phyloP scores from a whole-genome alignment of 306 rosid genomes.

The Cucumis sativus region DNA sequence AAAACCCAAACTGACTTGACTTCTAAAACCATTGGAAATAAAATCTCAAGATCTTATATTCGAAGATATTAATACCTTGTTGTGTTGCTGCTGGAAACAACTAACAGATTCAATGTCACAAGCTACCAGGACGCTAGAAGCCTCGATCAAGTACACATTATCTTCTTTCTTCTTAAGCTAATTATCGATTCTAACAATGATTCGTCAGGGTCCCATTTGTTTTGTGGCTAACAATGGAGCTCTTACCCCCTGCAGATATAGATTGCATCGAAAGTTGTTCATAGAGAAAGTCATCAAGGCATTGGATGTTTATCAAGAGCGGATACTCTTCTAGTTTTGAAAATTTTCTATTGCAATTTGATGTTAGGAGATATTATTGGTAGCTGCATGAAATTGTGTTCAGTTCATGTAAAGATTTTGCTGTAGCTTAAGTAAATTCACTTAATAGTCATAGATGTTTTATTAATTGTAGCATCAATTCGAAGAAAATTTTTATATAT shows the following conservation, averaged over 20 bases:
- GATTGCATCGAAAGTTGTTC: constrained; percentile 69
- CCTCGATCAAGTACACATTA: constrained; percentile 1
- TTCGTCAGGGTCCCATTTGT: not conserved
- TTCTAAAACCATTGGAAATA: not conserved
- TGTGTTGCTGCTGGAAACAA: not conserved
- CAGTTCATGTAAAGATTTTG: not conserved
- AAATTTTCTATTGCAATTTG: not conserved
- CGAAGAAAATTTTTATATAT: too few species aligned
- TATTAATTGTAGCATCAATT: not conserved
- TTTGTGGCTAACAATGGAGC: not conserved
- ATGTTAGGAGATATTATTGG: not conserved
- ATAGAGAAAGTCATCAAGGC: constrained; percentile 60
- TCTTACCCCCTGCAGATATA: constrained; percentile 39
- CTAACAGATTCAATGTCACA: not conserved
- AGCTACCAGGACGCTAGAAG: constrained; percentile 1
- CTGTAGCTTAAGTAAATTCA: not conserved
- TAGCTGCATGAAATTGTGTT: not conserved
- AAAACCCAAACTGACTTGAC: not conserved
- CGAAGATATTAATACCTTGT: not conserved
- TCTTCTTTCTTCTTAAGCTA: not conserved
- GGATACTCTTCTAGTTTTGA: constrained; percentile 40
- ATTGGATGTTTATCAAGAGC: constrained; percentile 66
- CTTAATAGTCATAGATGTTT: not conserved
- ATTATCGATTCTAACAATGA: not conserved
- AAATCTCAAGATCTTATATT: not conserved